A percentile compares a stretch with the other conserved stretches of the same genome.
Conservation (phyloP, 306 rosid species). For the Glycine tomentella region DNA sequence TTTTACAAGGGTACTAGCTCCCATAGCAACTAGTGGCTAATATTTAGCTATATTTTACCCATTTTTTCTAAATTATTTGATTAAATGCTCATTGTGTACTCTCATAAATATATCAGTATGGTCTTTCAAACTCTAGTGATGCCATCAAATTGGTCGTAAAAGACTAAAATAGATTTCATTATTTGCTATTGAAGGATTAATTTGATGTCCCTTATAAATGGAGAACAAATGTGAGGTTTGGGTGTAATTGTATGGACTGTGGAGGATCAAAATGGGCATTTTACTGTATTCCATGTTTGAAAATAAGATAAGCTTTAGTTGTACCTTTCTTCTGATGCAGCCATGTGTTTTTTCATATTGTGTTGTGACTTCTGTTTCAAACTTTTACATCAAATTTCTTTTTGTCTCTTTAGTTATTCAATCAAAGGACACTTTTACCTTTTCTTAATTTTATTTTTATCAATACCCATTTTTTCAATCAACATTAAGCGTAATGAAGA, state of each 20-base stretch:
- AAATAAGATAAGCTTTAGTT: too few species aligned
- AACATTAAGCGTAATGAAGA: neutral
- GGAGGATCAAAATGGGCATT: neutral
- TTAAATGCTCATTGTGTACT: neutral
- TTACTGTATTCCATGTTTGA: neutral
- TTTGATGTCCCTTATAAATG: slow-evolving; percentile 7
- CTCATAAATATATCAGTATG: slow-evolving; percentile 10
- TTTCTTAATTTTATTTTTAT: too few species aligned
- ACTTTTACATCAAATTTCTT: neutral
- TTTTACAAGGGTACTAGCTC: slow-evolving; percentile 8
- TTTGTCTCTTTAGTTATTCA: too few species aligned
- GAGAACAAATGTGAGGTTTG: neutral
- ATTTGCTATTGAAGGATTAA: slow-evolving; percentile 24
- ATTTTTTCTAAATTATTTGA: neutral
- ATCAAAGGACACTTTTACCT: too few species aligned
- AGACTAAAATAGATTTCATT: slow-evolving; percentile 1
- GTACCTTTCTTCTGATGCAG: too few species aligned
- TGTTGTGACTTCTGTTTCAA: too few species aligned
- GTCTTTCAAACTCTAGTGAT: neutral
- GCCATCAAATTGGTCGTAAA: slow-evolving; percentile 14
- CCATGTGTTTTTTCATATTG: too few species aligned
- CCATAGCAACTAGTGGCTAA: slow-evolving; percentile 18
- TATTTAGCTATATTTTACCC: neutral
- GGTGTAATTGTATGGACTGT: slow-evolving; percentile 2
- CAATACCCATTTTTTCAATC: neutral